Conservation (phyloP, 306 rosid species). For the Malus orientalis region DNA sequence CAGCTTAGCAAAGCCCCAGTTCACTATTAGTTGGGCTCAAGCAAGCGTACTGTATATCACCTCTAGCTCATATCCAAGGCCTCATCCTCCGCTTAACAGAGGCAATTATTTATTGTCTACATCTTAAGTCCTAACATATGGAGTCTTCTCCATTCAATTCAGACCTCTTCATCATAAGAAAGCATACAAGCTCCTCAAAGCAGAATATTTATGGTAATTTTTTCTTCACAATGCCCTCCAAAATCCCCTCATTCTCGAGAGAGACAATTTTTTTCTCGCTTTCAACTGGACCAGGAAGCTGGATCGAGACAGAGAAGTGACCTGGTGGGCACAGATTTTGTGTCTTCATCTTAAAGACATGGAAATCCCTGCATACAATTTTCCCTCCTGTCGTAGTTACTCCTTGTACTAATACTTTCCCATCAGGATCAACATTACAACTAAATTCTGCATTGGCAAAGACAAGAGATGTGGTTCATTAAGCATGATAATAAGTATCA, state of each 20-base stretch:
- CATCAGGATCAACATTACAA: constrained; percentile 55
- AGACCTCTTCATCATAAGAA: neutral
- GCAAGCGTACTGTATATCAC: neutral
- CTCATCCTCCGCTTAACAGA: neutral
- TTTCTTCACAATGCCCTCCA: constrained; percentile 73
- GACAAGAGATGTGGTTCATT: constrained; percentile 7
- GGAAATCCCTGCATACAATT: constrained; percentile 49
- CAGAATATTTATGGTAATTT: neutral
- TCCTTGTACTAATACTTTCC: constrained; percentile 50
- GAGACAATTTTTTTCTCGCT: constrained; percentile 50
- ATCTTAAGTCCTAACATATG: neutral
- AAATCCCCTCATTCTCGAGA: constrained; percentile 69
- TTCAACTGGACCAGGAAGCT: constrained; percentile 80
- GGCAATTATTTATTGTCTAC: neutral
- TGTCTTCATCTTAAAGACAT: constrained; percentile 69
- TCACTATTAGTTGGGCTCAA: neutral
- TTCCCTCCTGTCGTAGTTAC: constrained; percentile 71
- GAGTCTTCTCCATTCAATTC: neutral
- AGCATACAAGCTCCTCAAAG: neutral
- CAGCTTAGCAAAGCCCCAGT: neutral
- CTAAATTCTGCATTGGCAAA: constrained; percentile 55
- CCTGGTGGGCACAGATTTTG: constrained; percentile 76
- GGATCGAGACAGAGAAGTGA: constrained; percentile 57
- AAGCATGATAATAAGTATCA: neutral
- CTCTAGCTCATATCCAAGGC: neutral